Percentiles rank a stretch among this genome's conserved stretches.
These are phyloP conservation scores for Triticum turgidum DNA, from an alignment of 176 grass and related monocot species.

Conservation along the genomic window DNA sequence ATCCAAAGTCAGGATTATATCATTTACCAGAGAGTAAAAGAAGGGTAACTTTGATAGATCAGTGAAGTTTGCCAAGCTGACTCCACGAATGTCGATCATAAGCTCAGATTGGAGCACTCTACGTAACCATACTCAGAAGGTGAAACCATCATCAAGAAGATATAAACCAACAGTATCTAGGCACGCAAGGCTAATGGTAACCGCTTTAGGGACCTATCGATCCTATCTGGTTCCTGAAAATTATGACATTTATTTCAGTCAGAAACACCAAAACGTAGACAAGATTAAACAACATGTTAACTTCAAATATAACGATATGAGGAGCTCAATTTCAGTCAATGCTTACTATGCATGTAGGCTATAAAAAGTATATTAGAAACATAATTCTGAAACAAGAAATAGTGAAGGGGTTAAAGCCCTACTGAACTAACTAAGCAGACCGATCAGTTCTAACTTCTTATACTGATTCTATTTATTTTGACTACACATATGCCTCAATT, in stretches of 20 bases:
- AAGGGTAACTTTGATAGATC: conserved; percentile 74
- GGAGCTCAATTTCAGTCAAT: conserved; percentile 1
- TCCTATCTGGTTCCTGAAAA: conserved; percentile 53
- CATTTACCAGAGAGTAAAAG: neutral
- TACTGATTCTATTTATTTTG: no score
- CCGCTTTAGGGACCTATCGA: conserved; percentile 43
- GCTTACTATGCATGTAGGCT: neutral
- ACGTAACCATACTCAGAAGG: conserved; percentile 80
- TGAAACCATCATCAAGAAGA: conserved; percentile 84
- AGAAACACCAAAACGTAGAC: neutral
- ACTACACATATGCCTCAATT: neutral
- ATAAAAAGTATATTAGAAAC: neutral
- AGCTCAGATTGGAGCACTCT: conserved; percentile 72
- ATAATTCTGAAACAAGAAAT: conserved; percentile 9
- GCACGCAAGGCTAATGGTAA: conserved; percentile 68
- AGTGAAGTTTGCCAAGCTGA: conserved; percentile 55
- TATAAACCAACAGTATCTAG: conserved; percentile 81
- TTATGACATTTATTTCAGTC: conserved; percentile 3
- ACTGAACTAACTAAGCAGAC: neutral
- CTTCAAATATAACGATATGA: neutral
- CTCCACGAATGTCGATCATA: conserved; percentile 62
- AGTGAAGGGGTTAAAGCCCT: neutral
- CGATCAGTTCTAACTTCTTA: no score
- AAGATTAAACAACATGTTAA: neutral
- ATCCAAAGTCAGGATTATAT: neutral